Base-by-base conservation (phyloP, 2,329 filamentous ascomycete genomes). In the Coniochaeta pulveracea region DNA sequence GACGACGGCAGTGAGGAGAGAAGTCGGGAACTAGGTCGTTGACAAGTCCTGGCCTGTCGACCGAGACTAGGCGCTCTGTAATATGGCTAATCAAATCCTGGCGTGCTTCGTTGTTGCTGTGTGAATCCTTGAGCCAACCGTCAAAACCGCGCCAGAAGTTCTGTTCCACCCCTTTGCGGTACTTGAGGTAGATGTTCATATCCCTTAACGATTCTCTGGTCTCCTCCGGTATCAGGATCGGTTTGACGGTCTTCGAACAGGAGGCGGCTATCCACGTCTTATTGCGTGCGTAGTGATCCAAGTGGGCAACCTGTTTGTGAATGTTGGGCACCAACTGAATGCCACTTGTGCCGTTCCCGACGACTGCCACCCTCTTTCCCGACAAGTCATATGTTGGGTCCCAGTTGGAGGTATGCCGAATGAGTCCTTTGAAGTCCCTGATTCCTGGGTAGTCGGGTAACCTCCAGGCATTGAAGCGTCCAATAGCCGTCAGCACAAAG, bases 41-140 rank as follows among this genome's bases (percentile, higher is more conserved):
- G 1, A 69, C 50, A 4, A 81, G 53, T 16, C 72, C 57, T 26
- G 73, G 68, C 39, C 75, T 69, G 33, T 63, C 60, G n/a, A n/a
- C n/a, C n/a, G n/a, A n/a, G 1, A 50, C 53, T 0, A 80, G 51
- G 0, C 72, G 62, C 26, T 61, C 44, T 22, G 57, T 58, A 69
- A 80, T 80, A 33, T 72, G 52, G 34, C 63, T 48, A 5, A 52
- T 58, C 43, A 66, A 76, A 64, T 56, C 29, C 59, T 48, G 12
- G 54, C 46, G 35, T 55, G 37, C 57, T 64, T 64, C 46, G 1
- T 53, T 47, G 41, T 75, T 63, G 56, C 12, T 57, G 49, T 4
- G 47, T 58, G 40, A 63, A 11, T 49, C 38, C 42, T 58, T 48
- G 16, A 55, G 49, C 41, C 57, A 55, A 28, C 43, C 40, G n/a